Percentiles rank a stretch among this genome's conserved stretches.
phyloP scores from a whole-genome alignment of 2,329 filamentous ascomycete genomes.

The Penicillium verrucosum region DNA sequence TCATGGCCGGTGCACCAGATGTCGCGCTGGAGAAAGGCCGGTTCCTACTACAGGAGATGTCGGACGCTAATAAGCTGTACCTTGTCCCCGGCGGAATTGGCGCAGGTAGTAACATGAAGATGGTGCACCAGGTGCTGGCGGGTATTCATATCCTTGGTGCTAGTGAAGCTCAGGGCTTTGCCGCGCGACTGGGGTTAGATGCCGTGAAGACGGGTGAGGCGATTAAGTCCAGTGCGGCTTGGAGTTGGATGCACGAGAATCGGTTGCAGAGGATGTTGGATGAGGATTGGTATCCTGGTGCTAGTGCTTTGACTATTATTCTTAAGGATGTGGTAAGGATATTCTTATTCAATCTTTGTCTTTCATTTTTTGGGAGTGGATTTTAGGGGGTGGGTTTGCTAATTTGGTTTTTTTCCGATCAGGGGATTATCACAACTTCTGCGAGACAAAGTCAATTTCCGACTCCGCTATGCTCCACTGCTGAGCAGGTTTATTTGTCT shows the following conservation, averaged over 20 bases:
- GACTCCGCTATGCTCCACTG: conserved; percentile 58
- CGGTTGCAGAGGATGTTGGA: conserved; percentile 55
- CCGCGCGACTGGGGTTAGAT: conserved; percentile 55
- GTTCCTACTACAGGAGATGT: conserved; percentile 61
- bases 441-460: conserved; percentile 58
- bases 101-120: conserved; percentile 60
- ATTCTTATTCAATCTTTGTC: neutral
- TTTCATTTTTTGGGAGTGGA: neutral
- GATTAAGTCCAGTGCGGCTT: conserved; percentile 49
- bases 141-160: conserved; percentile 61
- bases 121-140: conserved; percentile 62
- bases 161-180: conserved; percentile 61
- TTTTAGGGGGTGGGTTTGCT: neutral
- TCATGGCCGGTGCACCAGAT: conserved; percentile 65
- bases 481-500: conserved; percentile 64
- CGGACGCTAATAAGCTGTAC: conserved; percentile 58
- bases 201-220: conserved; percentile 42
- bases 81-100: conserved; percentile 60
- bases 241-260: conserved; percentile 63
- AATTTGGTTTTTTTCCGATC: neutral
- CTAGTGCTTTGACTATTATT: conserved; percentile 60
- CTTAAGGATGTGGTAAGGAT: conserved; percentile 52
- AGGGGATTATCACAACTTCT: conserved; percentile 65
- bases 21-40: conserved; percentile 57
- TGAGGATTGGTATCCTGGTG: conserved; percentile 53